phyloP scores from a whole-genome alignment of 768 basidiomycete genomes.

The Kwoniella shandongensis region DNA sequence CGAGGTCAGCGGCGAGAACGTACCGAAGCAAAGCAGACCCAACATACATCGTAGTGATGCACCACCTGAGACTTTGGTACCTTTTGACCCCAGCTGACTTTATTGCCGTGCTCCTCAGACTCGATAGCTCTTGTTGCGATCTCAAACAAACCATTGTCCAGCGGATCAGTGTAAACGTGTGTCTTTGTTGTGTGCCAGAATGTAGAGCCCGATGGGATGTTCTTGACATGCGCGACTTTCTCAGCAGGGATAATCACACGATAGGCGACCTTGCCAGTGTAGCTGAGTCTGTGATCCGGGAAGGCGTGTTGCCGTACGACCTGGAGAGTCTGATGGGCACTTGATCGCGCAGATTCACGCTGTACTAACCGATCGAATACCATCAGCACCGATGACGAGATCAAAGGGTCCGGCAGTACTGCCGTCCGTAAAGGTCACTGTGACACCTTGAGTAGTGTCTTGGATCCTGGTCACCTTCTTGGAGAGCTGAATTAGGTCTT shows the following conservation, averaged over 20 bases:
- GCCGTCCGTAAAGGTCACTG: slow-evolving; percentile 30
- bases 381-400: slow-evolving; percentile 42
- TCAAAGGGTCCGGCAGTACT: slow-evolving; percentile 23
- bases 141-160: slow-evolving; percentile 28
- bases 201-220: slow-evolving; percentile 16
- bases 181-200: slow-evolving; percentile 29
- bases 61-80: slow-evolving; percentile 14
- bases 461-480: slow-evolving; percentile 27
- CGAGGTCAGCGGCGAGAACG: background rate
- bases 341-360: no score
- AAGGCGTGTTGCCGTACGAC: slow-evolving; percentile 34
- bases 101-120: slow-evolving; percentile 20
- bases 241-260: slow-evolving; percentile 28
- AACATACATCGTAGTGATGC: slow-evolving; percentile 22
- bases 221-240: slow-evolving; percentile 20
- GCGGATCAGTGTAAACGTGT: slow-evolving; percentile 26
- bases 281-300: slow-evolving; percentile 34
- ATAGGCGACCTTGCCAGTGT: slow-evolving; percentile 40
- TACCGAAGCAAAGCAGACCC: no score
- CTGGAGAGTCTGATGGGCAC: slow-evolving; percentile 9
- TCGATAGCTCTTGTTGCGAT: slow-evolving; percentile 25
- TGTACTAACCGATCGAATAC: slow-evolving; percentile 36
- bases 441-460: slow-evolving; percentile 11
- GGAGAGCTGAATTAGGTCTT: slow-evolving; percentile 28
- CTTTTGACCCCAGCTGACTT: slow-evolving; percentile 34